Evolutionary conservation across 768 basidiomycete genomes (phyloP).

Genomic region (Trametes meyenii): DNA sequence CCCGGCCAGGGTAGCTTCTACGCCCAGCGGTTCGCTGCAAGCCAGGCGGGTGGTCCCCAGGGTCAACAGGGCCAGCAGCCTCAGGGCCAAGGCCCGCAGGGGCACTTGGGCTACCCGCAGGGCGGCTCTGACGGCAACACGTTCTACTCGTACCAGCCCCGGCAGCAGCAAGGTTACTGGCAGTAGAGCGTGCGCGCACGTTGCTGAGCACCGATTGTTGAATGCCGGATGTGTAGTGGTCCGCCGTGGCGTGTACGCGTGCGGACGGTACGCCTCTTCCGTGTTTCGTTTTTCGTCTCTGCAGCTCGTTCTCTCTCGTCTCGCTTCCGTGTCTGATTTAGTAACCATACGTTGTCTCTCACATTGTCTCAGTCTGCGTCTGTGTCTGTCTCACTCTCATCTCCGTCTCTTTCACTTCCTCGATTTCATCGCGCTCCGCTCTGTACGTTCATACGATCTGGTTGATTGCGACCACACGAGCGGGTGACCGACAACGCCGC

Average conservation of each 20-base stretch:
- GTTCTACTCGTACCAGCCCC: conserved; percentile 74
- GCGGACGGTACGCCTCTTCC: background rate
- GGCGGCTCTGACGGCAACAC: conserved; percentile 58
- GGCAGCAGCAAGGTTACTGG: conserved; percentile 70
- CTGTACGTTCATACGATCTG: conserved; percentile 32
- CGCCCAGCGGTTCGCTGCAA: conserved; percentile 44
- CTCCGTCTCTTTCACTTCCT: conserved; percentile 26
- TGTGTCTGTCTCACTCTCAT: conserved; percentile 18
- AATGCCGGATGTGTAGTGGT: background rate
- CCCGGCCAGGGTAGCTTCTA: conserved; percentile 49
- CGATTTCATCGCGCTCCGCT: conserved; percentile 14
- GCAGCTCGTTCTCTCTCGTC: conserved; percentile 9
- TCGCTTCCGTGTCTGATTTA: background rate
- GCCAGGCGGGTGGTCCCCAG: conserved; percentile 46
- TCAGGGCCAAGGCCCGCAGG: conserved; percentile 49
- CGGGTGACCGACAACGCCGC: conserved; percentile 6
- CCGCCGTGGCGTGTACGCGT: background rate
- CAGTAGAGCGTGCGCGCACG: conserved; percentile 32
- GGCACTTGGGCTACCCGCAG: conserved; percentile 64
- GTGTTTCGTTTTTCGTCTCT: background rate
- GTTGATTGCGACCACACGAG: conserved; percentile 9
- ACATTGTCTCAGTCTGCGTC: conserved; percentile 15
- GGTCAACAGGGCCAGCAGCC: conserved; percentile 48
- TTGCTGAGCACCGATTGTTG: background rate
- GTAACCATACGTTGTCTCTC: conserved; percentile 12